Conservation (phyloP, 768 basidiomycete species). For the Boletus fagicola region DNA sequence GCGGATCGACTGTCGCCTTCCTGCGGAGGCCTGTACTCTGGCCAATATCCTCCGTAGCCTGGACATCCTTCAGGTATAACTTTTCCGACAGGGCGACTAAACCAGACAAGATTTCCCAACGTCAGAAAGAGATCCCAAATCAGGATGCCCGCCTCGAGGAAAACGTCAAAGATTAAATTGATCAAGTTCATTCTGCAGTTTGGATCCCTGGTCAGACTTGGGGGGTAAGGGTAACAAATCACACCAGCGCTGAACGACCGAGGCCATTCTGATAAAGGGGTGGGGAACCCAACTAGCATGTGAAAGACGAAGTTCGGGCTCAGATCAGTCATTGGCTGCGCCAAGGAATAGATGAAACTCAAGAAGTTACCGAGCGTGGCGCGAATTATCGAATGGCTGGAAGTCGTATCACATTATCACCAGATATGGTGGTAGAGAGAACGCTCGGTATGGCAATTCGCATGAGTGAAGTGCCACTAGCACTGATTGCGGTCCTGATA, state of each 20-base stretch:
- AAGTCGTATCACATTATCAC: not conserved
- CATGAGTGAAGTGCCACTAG: not conserved
- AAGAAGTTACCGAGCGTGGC: not conserved
- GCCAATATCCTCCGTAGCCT: slow-evolving; percentile 63
- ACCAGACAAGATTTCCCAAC: slow-evolving; percentile 10
- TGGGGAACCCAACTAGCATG: not conserved
- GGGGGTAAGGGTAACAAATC: not conserved
- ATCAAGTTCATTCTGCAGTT: slow-evolving; percentile 4
- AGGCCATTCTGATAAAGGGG: slow-evolving; percentile 6
- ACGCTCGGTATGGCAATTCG: not conserved
- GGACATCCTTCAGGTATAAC: slow-evolving; percentile 53
- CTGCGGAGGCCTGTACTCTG: slow-evolving; percentile 56
- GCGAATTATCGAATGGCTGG: not conserved
- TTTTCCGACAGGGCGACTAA: slow-evolving; percentile 41
- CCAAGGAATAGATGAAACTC: not conserved
- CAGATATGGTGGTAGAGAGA: not conserved
- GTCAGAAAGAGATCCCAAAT: slow-evolving; percentile 16
- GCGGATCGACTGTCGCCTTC: slow-evolving; percentile 66
- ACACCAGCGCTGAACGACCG: not conserved
- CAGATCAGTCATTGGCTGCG: not conserved
- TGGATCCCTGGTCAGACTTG: slow-evolving; percentile 31
- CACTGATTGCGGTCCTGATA: not conserved
- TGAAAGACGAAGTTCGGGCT: not conserved
- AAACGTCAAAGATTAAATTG: not conserved
- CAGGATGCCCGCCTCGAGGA: not conserved